Evolutionary conservation across 805 yeast genomes (phyloP).

Genomic region (Wickerhamiella allomyrinae): DNA sequence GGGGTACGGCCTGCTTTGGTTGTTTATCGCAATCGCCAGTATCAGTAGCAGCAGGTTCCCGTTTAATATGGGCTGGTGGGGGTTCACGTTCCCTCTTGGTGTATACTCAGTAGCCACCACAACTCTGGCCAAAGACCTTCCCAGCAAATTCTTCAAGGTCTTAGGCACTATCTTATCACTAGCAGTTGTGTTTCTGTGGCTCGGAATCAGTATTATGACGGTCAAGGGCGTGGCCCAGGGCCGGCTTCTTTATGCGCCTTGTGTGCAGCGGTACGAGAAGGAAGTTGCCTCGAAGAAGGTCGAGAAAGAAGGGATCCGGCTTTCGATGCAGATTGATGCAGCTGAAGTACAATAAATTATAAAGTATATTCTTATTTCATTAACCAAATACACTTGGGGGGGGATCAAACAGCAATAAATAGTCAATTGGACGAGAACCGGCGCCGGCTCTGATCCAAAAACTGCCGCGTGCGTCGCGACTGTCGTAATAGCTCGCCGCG

Average conservation of each 20-base stretch:
- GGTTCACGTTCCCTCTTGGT: constrained; percentile 82
- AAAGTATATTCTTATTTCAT: too few relatives aligned
- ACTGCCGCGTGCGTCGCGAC: constrained; percentile 2
- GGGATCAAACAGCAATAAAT: too few relatives aligned
- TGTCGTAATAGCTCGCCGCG: background rate
- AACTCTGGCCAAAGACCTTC: constrained; percentile 36
- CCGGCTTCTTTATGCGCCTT: background rate
- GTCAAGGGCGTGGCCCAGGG: constrained; percentile 16
- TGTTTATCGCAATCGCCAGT: constrained; percentile 27
- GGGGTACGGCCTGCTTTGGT: constrained; percentile 35
- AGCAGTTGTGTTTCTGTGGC: constrained; percentile 28
- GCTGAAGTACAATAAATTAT: too few relatives aligned
- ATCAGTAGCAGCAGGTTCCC: constrained; percentile 25
- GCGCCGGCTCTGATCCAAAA: background rate
- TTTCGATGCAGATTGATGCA: too few relatives aligned
- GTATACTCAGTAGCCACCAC: constrained; percentile 54
- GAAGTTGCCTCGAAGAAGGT: background rate
- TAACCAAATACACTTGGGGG: too few relatives aligned
- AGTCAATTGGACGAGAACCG: background rate
- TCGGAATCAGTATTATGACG: constrained; percentile 5
- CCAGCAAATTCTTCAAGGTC: constrained; percentile 44
- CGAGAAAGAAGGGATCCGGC: too few relatives aligned
- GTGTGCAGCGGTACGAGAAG: background rate
- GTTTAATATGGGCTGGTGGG: constrained; percentile 56
- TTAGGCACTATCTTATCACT: constrained; percentile 48